These are phyloP conservation scores for Testicularia cyperi DNA, from an alignment of 1,284 basidiomycete species.

Conservation along the genomic window DNA sequence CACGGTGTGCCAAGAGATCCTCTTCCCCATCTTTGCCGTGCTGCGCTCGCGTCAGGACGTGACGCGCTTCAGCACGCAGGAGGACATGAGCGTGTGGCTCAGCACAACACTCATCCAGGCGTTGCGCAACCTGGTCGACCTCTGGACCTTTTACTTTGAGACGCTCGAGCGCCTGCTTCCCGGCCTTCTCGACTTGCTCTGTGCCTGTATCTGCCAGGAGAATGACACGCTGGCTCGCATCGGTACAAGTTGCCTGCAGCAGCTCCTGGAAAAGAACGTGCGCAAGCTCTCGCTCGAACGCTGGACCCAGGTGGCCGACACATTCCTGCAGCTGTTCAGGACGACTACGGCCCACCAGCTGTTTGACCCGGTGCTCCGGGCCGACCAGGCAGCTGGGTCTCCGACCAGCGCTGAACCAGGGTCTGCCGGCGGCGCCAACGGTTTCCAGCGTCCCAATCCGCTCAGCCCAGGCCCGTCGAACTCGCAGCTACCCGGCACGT, in stretches of 20 bases:
- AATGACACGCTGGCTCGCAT: slow-evolving; percentile 92
- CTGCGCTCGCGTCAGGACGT: slow-evolving; percentile 79
- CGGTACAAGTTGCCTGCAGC: slow-evolving; percentile 95
- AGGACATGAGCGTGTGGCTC: slow-evolving; percentile 99
- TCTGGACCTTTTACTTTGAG: slow-evolving; percentile 95
- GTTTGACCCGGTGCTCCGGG: slow-evolving; percentile 75
- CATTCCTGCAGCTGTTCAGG: slow-evolving; percentile 91
- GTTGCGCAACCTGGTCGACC: slow-evolving; percentile 87
- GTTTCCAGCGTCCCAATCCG: slow-evolving; percentile 9
- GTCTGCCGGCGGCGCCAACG: slow-evolving; percentile 1
- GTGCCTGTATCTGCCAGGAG: slow-evolving; percentile 93
- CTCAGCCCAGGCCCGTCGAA: slow-evolving; percentile 43
- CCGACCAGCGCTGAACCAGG: slow-evolving; percentile 3
- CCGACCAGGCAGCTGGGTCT: slow-evolving; percentile 66
- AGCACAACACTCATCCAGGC: slow-evolving; percentile 99
- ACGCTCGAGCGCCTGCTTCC: slow-evolving; percentile 86
- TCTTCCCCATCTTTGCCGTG: slow-evolving; percentile 98
- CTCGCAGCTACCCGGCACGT: not conserved
- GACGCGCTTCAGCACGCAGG: slow-evolving; percentile 88
- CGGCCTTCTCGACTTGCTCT: slow-evolving; percentile 85
- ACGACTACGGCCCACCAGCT: slow-evolving; percentile 97
- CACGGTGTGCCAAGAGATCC: slow-evolving; percentile 89
- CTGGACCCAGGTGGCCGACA: slow-evolving; percentile 90
- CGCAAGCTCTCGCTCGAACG: slow-evolving; percentile 77
- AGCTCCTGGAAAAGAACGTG: slow-evolving; percentile 90